Evolutionary conservation across 2,329 filamentous ascomycete genomes (phyloP), one percentile per base, ranked within the genome.

Genomic region (Penicillium italicum): DNA sequence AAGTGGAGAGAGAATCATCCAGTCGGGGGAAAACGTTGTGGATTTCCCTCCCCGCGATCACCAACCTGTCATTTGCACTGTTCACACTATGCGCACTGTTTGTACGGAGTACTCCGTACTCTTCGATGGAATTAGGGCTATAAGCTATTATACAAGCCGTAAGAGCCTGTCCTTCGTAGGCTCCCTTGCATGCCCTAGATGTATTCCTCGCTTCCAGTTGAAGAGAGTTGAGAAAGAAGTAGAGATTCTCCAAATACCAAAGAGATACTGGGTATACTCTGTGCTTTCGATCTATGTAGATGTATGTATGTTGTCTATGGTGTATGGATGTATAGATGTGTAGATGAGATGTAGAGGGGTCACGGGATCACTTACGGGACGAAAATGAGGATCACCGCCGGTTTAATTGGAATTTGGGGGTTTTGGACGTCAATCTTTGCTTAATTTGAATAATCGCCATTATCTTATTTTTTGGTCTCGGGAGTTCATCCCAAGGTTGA

Each of bases 341-440:
- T 16, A 11, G n/a, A 18, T 37, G 34, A n/a, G 38, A 16, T 41
- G 14, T 41, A 26, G 22, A n/a, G 28, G 8, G 26, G 26, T 28
- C 26, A 28, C 26, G 26, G 26, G 5, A 44, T 46, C 33, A 38
- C 41, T 5, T 31, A 42, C 24, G 28, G 42, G 42, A 22, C 12
- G 18, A 26, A 55, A 55, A 57, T 56, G 33, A 57, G 52, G 55
- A 57, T 57, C 55, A 48, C 42, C 46, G 45, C n/a, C 33, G 37
- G 33, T 14, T 24, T 50, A 33, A 42, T 50, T 24, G 42, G 24
- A 42, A 41, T 26, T 50, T 22, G 14, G 9, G 45, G 8, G 45
- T 16, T 14, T 20, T 31, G 20, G 2, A 22, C 3, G 49, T 51
- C 40, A 45, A 51, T 51, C 40, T 24, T 45, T 51, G 10, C 49